Evolutionary conservation across 306 rosid genomes (phyloP), one percentile per base, ranked within the genome.

Genomic region (Cercis canadensis): DNA sequence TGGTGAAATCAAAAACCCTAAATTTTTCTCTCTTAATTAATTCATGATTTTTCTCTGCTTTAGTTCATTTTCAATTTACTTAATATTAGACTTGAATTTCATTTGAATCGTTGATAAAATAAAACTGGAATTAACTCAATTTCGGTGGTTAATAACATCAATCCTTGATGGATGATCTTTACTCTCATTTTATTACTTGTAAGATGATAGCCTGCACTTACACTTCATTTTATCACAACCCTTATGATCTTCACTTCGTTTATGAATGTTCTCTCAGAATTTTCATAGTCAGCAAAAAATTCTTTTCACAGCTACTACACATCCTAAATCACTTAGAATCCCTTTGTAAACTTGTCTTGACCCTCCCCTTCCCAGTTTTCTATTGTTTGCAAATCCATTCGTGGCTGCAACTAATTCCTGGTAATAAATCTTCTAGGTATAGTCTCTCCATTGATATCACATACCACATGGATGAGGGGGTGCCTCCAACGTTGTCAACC

Each of bases 311-410:
- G 87, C 91, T 11, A 88, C 86, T 1, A 49, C 46, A 2, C 62
- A 68, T 15, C 78, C 79, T 14, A 75, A 24, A 55, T 65, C 46
- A 7, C 44, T 72, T 55, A 82, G 53, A 11, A 60, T 59, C 14
- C 89, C 92, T 66, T 52, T 72, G 82, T 81, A 88, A 43, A 86
- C 94, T 47, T 72, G 78, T 14, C 94, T 84, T 3, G 83, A 86
- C 3, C 86, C 92, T 73, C 89, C 95, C 45, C 67, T 62, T 18
- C 95, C 91, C 0, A 89, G 80, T 75, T n/a, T 65, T 44, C 70
- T 75, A n/a, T 75, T 73, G 0, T 80, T 62, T 0, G 80, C 76
- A 24, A 89, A 86, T 2, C 74, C 79, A 17, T 82, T 43, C 3
- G 92, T 86, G 7, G 89, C 86, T 0, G 49, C 74, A n/a, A 73